These are phyloP conservation scores for Daldinia decipiens DNA, from an alignment of 495 filamentous ascomycete species.

Conservation along the genomic window DNA sequence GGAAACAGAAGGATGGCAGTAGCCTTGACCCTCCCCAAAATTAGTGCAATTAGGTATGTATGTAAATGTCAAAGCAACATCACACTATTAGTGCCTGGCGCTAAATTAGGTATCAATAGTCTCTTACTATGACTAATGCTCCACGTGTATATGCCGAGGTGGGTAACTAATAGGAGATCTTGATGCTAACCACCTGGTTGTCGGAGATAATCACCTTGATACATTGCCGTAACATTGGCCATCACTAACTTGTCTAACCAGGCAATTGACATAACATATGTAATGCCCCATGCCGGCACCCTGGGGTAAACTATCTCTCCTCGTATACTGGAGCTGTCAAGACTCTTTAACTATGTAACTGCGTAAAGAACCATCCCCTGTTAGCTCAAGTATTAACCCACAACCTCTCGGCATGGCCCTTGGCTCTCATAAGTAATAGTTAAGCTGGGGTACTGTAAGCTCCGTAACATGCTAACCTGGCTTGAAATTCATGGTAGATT, in stretches of 20 bases:
- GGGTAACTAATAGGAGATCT: background rate
- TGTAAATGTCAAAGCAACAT: background rate
- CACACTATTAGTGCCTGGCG: background rate
- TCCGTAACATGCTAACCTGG: too few relatives aligned
- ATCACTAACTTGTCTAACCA: background rate
- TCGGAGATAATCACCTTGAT: background rate
- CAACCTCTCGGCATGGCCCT: background rate
- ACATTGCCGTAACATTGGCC: background rate
- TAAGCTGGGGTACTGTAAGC: background rate
- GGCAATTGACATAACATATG: background rate
- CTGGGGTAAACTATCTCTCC: background rate
- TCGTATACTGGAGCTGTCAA: background rate
- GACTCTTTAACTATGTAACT: background rate
- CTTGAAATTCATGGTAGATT: background rate
- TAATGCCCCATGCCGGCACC: background rate
- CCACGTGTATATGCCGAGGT: background rate
- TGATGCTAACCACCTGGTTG: background rate
- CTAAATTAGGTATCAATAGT: constrained; percentile 5
- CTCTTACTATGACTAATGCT: background rate
- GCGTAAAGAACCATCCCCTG: background rate
- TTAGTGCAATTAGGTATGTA: too few relatives aligned
- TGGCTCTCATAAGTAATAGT: background rate
- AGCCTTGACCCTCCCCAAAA: background rate
- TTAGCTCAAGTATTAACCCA: background rate
- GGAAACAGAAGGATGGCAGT: background rate